Evolutionary conservation across 257 asterid species (phyloP).

Genomic region (Echites panduratus): DNA sequence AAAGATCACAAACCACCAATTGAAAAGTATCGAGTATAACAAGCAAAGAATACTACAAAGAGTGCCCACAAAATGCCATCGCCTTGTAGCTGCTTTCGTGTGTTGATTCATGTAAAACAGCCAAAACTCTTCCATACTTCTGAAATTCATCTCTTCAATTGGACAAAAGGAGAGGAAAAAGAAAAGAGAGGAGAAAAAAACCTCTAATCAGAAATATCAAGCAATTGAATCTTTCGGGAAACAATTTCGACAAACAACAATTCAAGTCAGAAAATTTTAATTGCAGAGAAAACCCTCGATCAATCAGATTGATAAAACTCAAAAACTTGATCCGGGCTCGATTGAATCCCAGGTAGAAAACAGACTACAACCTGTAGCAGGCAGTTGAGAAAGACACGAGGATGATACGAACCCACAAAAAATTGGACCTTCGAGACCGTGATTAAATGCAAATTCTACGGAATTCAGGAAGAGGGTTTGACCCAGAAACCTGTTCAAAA

Average conservation of each 20-base stretch:
- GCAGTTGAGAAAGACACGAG: background rate
- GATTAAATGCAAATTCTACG: background rate
- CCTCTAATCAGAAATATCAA: conserved; percentile 27
- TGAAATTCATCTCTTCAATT: conserved; percentile 51
- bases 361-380: background rate
- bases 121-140: conserved; percentile 97
- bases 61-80: conserved; percentile 97
- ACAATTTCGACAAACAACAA: background rate
- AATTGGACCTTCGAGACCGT: background rate
- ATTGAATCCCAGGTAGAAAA: background rate
- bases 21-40: conserved; percentile 63
- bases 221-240: conserved; percentile 5
- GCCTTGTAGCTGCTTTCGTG: conserved; percentile 74
- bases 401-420: background rate
- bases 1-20: conserved; percentile 57
- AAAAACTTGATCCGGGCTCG: background rate
- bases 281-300: background rate
- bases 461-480: conserved; percentile 9
- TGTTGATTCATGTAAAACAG: conserved; percentile 86
- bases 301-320: background rate
- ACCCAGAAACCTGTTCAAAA: background rate
- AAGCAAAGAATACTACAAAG: conserved; percentile 66
- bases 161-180: background rate
- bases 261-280: background rate
- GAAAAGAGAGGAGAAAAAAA: background rate